A percentile compares a stretch with the other conserved stretches of the same genome.
Evolutionary conservation across 2,329 filamentous ascomycete species (phyloP).

Genomic region (Xylaria sp.): DNA sequence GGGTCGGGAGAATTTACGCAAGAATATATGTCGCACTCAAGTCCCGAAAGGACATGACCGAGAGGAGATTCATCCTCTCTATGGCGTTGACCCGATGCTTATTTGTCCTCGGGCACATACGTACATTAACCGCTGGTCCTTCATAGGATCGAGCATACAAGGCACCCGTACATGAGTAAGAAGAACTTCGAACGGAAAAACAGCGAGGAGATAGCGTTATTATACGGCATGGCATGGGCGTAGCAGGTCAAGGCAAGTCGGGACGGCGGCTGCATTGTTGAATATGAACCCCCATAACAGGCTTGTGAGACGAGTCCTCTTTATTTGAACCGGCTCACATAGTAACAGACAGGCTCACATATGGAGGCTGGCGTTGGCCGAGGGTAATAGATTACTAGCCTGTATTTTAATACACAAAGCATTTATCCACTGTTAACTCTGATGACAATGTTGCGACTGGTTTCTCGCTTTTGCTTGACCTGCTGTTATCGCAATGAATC

Average conservation of each 20-base stretch:
- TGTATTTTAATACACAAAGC: slow-evolving; percentile 22
- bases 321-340: not conserved
- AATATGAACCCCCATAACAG: slow-evolving; percentile 7
- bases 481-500: not conserved
- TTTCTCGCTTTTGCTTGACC: not conserved
- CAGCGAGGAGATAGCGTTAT: not conserved
- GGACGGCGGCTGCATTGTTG: slow-evolving; percentile 8
- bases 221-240: slow-evolving; percentile 9
- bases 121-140: slow-evolving; percentile 5
- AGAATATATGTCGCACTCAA: slow-evolving; percentile 6
- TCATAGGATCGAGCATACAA: not conserved
- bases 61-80: not conserved
- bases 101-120: not conserved
- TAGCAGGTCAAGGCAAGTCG: not conserved
- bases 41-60: not conserved
- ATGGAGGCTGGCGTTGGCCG: not conserved
- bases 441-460: not conserved
- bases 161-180: not conserved
- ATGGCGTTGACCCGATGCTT: slow-evolving; percentile 7
- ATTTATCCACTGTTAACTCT: not conserved
- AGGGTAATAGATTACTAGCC: slow-evolving; percentile 20
- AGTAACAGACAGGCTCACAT: not conserved
- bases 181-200: not conserved
- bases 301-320: not conserved
- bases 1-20: not conserved